These are phyloP conservation scores for Friedmanniomyces simplex DNA, from an alignment of 495 filamentous ascomycete species.

Conservation along the genomic window DNA sequence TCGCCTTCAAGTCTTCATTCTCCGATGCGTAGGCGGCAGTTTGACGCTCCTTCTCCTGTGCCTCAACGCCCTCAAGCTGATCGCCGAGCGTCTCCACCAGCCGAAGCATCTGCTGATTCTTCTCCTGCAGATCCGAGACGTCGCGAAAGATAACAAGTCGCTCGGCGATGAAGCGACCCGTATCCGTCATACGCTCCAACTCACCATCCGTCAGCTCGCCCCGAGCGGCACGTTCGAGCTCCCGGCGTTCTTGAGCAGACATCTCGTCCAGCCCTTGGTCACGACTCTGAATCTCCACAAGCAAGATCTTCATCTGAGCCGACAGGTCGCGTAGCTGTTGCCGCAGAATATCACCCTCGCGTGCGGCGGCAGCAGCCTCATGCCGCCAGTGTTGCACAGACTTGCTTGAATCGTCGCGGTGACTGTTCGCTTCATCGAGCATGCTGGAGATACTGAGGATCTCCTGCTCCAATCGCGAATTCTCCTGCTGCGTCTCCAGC, in stretches of 20 bases:
- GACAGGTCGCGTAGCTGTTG: slow-evolving; percentile 87
- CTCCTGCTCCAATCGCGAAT: slow-evolving; percentile 48
- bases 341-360: slow-evolving; percentile 68
- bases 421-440: slow-evolving; percentile 44
- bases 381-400: slow-evolving; percentile 62
- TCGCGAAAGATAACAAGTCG: slow-evolving; percentile 73
- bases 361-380: slow-evolving; percentile 55
- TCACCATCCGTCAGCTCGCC: slow-evolving; percentile 51
- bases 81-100: slow-evolving; percentile 74
- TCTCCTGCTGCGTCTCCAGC: slow-evolving; percentile 47
- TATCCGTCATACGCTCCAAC: slow-evolving; percentile 63
- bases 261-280: slow-evolving; percentile 71
- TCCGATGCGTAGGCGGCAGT: slow-evolving; percentile 64
- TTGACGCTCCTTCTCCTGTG: slow-evolving; percentile 54
- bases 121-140: slow-evolving; percentile 73
- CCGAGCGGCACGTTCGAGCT: slow-evolving; percentile 62
- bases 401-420: slow-evolving; percentile 47
- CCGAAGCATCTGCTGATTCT: slow-evolving; percentile 73
- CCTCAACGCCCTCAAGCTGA: slow-evolving; percentile 85
- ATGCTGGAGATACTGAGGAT: slow-evolving; percentile 70
- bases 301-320: slow-evolving; percentile 75
- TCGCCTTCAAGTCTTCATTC: slow-evolving; percentile 54
- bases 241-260: slow-evolving; percentile 48
- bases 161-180: slow-evolving; percentile 75
- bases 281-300: slow-evolving; percentile 66